Evolutionary conservation across 345 rosid species (phyloP), one percentile per base, ranked within the genome.

Genomic region (Zanthoxylum bungeanum): DNA sequence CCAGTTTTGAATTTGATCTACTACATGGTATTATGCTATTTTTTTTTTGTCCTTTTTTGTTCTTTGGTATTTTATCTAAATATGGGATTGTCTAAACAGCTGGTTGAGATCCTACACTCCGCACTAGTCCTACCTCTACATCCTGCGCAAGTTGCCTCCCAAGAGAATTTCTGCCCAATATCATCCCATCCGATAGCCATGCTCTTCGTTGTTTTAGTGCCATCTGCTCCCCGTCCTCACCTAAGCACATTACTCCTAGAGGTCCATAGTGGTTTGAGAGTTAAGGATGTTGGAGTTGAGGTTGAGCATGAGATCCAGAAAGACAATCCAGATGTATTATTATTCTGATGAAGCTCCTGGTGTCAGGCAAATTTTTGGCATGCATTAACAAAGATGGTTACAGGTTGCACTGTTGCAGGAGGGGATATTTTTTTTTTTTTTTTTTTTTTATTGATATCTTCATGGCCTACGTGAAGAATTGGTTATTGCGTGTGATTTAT

Each of bases 61-160:
- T 50, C 44, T 9, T 34, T 63, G 73, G 0, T 25, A 40, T n/a
- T 67, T 8, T 44, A 17, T 50, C 69, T 76, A 64, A 12, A 31
- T n/a, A 11, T 68, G 37, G 8, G 34, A 36, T 71, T 72, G 27
- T 65, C 66, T 58, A 64, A 78, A 83, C 93, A 96, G 98, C 78
- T 96, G 44, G 97, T 87, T 14, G 99, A 96, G 92, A 91, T 96
- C 70, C 87, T 93, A 60, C 99, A 98, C 68, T 93, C 99, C 1
- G 95, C 99, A 36, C 80, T 96, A 17, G 98, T 93, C 71, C n/a
- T n/a, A n/a, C n/a, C 91, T 96, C 56, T 93, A 80, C 78, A 93
- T 96, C 75, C 80, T 96, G 60, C 96, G 98, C 4, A 91, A 93
- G 88, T 70, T 93, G 89, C 97, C 97, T 59, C 96, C 98, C 27